Evolutionary conservation across 2,329 filamentous ascomycete genomes (phyloP), one percentile per base, ranked within the genome.

Genomic region (Lachnum nothofagi): DNA sequence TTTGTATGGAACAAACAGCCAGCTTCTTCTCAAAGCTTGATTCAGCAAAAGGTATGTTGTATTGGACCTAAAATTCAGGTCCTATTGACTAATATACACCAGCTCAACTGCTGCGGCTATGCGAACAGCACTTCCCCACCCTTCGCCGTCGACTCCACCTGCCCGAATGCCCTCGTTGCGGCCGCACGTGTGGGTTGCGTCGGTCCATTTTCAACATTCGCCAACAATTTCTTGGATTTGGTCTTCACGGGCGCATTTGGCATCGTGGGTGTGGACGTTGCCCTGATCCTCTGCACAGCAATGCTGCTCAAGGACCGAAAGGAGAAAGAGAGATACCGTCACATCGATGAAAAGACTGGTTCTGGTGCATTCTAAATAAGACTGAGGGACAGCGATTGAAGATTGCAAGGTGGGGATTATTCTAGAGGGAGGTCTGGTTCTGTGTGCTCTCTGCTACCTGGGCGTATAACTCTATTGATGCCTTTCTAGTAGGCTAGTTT

Each of bases 61-160:
- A 43, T 22, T 6, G 20, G 14, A 17, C 6, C 19, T 16, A 9
- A 10, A 5, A 4, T 9, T 37, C 34, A 9, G 5, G 34, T 9
- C 16, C 9, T 2, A 37, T 7, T 41, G 42, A 34, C 42, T 57
- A 45, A 56, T 45, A 33, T 58, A 3, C 20, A 49, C 61, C 62
- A 89, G 82, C 91, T 91, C 65, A 66, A 80, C 60, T 93, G 88
- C 78, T 93, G 88, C 60, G 88, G 88, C 53, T 93, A 88, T 70
- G 70, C 79, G 59, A 88, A 90, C 70, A 80, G 77, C 66, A 85
- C 82, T 4, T 76, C 79, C 10, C 85, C 85, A 9, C 80, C 83
- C 44, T 91, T 91, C 65, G 74, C 88, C 55, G 80, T 78, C 48
- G 83, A 91, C 60, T 56, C 67, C 5, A 79, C 76, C 1, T 93